Base-by-base conservation (phyloP, 2,329 filamentous ascomycete genomes). In the Trichoderma atroviride region DNA sequence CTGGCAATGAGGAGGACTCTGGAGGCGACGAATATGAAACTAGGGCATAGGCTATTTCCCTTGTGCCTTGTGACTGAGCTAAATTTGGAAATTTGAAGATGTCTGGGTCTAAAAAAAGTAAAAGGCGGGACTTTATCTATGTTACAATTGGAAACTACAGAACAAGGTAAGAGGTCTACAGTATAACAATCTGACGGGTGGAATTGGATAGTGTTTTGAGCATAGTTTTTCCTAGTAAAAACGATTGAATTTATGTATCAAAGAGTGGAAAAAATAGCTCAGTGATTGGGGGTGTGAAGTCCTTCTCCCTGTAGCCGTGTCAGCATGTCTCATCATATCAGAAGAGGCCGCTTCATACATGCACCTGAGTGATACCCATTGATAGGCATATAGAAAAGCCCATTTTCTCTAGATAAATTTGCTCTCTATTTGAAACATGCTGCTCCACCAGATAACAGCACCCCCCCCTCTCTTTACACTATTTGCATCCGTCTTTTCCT, bases 21-120 rank as follows among this genome's bases (percentile, higher is more conserved):
- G 75, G 75, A 29, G 81, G 78, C 13, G 84, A 86, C 47, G 85
- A 87, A 74, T 81, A 82, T 72, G 85, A 86, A 76, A 79, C 83
- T 11, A 79, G 79, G 68, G 77, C 78, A 29, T 76, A 63, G 27
- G 4, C 29, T 9, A 14, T 47, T 24, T 5, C 29, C 5, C 19
- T 22, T 31, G 24, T 9, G 9, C n/a, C 37, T 50, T 19, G 24
- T 43, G 35, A 7, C 7, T 43, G 19, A 43, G 6, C 16, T 43
- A 3, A 3, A n/a, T 5, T 13, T 14, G 33, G 13, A 35, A 2
- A 19, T n/a, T n/a, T n/a, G 4, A 19, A 31, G 2, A 10, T 5
- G 19, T 50, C 9, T 37, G 27, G n/a, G 37, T 47, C 11, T 1
- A 11, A 27, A 27, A 35, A 27, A 37, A 27, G 5, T 19, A 58